These are phyloP conservation scores for Colletotrichum melonis DNA, from an alignment of 2,329 filamentous ascomycete genomes.

Conservation along the genomic window DNA sequence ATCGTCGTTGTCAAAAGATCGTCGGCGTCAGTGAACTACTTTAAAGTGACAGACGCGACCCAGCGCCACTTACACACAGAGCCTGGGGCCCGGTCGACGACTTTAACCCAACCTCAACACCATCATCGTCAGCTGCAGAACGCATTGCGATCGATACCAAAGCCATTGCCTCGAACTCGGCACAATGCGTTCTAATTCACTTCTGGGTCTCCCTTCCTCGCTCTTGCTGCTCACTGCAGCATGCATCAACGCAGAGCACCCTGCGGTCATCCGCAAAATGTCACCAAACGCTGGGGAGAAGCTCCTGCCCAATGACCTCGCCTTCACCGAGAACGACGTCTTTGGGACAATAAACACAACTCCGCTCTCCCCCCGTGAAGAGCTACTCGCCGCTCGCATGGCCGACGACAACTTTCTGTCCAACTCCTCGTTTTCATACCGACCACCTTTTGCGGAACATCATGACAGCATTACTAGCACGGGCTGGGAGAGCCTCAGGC, in stretches of 20 bases:
- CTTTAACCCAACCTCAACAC: slow-evolving; percentile 7
- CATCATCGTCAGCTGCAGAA: background rate
- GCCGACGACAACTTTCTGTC: slow-evolving; percentile 38
- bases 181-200: slow-evolving; percentile 52
- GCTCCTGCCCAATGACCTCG: slow-evolving; percentile 76
- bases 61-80: background rate
- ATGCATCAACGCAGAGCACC: slow-evolving; percentile 53
- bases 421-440: slow-evolving; percentile 46
- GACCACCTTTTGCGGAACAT: slow-evolving; percentile 65
- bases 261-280: slow-evolving; percentile 79
- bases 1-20: background rate
- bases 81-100: background rate
- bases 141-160: background rate
- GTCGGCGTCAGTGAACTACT: background rate
- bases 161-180: background rate
- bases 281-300: slow-evolving; percentile 77
- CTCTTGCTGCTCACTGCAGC: slow-evolving; percentile 58
- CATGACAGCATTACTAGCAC: slow-evolving; percentile 41
- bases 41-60: background rate
- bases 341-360: slow-evolving; percentile 8
- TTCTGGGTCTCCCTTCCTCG: slow-evolving; percentile 55
- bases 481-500: slow-evolving; percentile 49
- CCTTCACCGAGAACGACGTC: slow-evolving; percentile 50
- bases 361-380: slow-evolving; percentile 42
- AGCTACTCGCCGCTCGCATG: slow-evolving; percentile 45